Conservation (phyloP, 2,329 filamentous ascomycete genomes). For the Apiospora kogelbergensis region DNA sequence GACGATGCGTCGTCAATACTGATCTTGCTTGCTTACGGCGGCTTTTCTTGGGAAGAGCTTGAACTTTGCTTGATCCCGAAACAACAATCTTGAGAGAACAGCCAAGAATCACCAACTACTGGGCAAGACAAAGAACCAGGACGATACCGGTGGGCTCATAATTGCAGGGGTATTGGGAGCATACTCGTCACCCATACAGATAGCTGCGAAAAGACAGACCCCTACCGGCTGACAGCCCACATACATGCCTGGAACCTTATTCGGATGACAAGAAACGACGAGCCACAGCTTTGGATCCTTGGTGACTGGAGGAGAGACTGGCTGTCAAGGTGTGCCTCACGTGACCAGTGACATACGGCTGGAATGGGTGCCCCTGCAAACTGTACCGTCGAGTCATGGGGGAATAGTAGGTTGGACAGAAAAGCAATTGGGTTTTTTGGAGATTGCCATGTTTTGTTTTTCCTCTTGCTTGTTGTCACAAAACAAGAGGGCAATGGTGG, state of each 20-base stretch:
- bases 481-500: neutral
- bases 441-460: slow-evolving; percentile 5
- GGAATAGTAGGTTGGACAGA: neutral
- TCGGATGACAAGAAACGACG: neutral
- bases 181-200: neutral
- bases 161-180: neutral
- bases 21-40: slow-evolving; percentile 46
- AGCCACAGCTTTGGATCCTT: neutral
- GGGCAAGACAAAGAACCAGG: neutral
- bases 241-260: neutral
- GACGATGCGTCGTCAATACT: slow-evolving; percentile 38
- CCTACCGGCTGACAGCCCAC: neutral
- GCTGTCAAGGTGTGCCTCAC: too few species aligned
- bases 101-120: neutral
- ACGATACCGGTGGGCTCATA: neutral
- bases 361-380: too few species aligned
- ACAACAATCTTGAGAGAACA: neutral
- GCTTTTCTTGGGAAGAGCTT: slow-evolving; percentile 47
- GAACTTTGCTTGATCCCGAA: slow-evolving; percentile 46
- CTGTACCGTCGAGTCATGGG: neutral
- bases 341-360: too few species aligned
- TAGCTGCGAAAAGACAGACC: neutral
- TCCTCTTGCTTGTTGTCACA: neutral
- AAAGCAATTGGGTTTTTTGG: neutral
- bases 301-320: too few species aligned